These are phyloP conservation scores for Besnoitia besnoiti DNA, from an alignment of 169 alveolate genomes.

Conservation along the genomic window DNA sequence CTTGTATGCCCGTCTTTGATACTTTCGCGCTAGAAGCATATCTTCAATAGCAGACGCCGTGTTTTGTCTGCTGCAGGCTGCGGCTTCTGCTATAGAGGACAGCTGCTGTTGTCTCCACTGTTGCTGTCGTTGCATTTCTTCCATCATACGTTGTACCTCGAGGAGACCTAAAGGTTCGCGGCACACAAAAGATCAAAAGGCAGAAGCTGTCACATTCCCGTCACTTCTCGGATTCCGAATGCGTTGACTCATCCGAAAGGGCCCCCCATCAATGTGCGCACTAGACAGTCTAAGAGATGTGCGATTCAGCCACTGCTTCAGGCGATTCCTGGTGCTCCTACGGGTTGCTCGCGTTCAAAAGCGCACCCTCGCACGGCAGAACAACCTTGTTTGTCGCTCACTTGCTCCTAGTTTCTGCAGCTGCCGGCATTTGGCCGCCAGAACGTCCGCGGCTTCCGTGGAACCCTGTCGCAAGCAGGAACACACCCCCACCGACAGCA, in stretches of 20 bases:
- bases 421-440: slow-evolving; percentile 18
- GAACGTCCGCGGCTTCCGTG: not conserved
- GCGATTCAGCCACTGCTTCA: not conserved
- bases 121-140: slow-evolving; percentile 10
- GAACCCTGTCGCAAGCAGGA: not conserved
- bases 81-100: slow-evolving; percentile 23
- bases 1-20: slow-evolving; percentile 30
- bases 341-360: too few species aligned
- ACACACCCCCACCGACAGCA: not conserved
- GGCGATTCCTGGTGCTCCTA: not conserved
- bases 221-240: too few species aligned
- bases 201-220: not conserved
- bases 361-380: not conserved
- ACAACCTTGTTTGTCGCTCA: not conserved
- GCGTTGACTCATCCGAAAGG: too few species aligned
- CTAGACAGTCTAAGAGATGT: too few species aligned
- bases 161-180: not conserved
- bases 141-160: not conserved
- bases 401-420: not conserved
- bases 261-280: too few species aligned
- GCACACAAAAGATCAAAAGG: not conserved
- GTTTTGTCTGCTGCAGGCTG: slow-evolving; percentile 4
- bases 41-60: slow-evolving; percentile 10
- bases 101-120: slow-evolving; percentile 14
- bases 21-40: slow-evolving; percentile 25